These are phyloP conservation scores for Pseudopyrenochaeta lycopersici DNA, from an alignment of 2,329 filamentous ascomycete genomes.

Conservation along the genomic window DNA sequence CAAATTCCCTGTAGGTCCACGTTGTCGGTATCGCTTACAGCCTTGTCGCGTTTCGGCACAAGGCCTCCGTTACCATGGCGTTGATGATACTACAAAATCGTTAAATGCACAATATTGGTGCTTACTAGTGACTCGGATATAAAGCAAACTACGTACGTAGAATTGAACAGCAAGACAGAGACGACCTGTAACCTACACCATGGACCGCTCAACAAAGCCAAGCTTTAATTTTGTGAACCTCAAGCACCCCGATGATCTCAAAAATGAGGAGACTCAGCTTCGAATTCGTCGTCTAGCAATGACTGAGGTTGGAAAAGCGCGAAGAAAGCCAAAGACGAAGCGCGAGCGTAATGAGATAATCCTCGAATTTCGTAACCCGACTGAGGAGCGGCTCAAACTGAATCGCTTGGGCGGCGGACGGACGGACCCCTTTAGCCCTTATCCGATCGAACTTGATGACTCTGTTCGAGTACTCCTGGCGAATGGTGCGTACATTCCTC, in stretches of 20 bases:
- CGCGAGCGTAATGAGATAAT: slow-evolving; percentile 37
- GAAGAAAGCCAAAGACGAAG: slow-evolving; percentile 38
- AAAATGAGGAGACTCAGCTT: slow-evolving; percentile 40
- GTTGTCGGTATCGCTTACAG: slow-evolving; percentile 8
- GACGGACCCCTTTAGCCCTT: slow-evolving; percentile 35
- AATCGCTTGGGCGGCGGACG: slow-evolving; percentile 30
- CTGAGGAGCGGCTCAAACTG: slow-evolving; percentile 14
- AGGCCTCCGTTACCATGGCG: slow-evolving; percentile 4
- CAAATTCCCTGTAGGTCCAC: slow-evolving; percentile 8
- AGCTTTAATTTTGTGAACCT: slow-evolving; percentile 44
- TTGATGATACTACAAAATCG: slow-evolving; percentile 1
- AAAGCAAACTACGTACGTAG: neutral
- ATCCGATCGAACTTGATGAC: slow-evolving; percentile 38
- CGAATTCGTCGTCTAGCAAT: slow-evolving; percentile 45
- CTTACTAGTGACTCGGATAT: neutral
- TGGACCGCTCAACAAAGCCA: slow-evolving; percentile 35
- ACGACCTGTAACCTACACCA: slow-evolving; percentile 7
- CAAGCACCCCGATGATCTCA: slow-evolving; percentile 42
- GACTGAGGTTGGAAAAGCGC: slow-evolving; percentile 40
- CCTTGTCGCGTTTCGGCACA: slow-evolving; percentile 8
- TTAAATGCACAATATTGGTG: slow-evolving; percentile 14
- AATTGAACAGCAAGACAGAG: neutral
- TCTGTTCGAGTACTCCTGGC: slow-evolving; percentile 30
- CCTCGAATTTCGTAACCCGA: slow-evolving; percentile 30
- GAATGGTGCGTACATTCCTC: slow-evolving; percentile 27